Evolutionary conservation across 2,329 filamentous ascomycete genomes (phyloP).

Genomic region (Venturia effusa): DNA sequence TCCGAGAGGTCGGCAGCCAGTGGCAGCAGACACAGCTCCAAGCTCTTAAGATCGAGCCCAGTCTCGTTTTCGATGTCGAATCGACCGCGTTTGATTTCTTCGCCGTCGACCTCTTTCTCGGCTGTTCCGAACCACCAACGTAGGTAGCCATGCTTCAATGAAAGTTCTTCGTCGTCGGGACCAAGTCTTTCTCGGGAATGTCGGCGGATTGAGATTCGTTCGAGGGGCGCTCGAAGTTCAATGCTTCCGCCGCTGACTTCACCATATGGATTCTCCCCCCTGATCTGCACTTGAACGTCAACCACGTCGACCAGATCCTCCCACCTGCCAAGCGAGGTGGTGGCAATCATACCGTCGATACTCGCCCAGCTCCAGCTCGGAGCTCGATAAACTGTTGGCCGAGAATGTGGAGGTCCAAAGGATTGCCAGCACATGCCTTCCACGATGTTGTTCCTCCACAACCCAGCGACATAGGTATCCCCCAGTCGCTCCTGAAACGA

Average conservation of each 20-base stretch:
- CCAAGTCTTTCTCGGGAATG: neutral
- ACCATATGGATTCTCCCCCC: slow-evolving; percentile 5
- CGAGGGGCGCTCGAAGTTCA: neutral
- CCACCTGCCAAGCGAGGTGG: neutral
- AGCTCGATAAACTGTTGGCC: slow-evolving; percentile 4
- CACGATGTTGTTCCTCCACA: neutral
- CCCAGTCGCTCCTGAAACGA: neutral
- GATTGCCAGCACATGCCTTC: neutral
- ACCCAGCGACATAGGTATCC: neutral
- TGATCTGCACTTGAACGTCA: neutral
- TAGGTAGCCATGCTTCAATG: neutral
- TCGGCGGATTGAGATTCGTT: neutral
- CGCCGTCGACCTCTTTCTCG: neutral
- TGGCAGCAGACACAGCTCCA: neutral
- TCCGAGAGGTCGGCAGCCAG: neutral
- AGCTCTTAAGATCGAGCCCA: neutral
- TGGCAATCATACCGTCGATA: slow-evolving; percentile 4
- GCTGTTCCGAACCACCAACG: neutral
- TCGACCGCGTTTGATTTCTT: neutral
- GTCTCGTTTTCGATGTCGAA: neutral
- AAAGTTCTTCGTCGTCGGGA: neutral
- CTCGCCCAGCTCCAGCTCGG: slow-evolving; percentile 12
- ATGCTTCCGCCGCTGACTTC: slow-evolving; percentile 2
- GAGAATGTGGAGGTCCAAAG: neutral
- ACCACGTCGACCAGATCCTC: neutral